Evolutionary conservation across 257 asterid species (phyloP), one percentile per base, ranked within the genome.

Genomic region (Nicotiana attenuata): DNA sequence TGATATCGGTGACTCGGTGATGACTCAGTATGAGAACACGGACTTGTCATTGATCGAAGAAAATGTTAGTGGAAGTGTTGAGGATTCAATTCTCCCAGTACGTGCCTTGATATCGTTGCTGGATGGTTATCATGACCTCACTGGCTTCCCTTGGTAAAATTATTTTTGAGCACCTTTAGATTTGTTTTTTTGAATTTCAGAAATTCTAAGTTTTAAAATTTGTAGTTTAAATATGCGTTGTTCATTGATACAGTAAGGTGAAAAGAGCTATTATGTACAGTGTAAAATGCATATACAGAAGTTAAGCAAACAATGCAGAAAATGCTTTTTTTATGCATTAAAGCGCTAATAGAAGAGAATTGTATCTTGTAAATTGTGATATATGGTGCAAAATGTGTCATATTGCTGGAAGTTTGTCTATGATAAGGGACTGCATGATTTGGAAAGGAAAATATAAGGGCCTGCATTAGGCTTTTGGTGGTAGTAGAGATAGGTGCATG

Each of bases 111-210:
- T 84, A 41, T 85, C 86, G 10, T 52, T 89, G 80, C 77, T 89
- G 17, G 92, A 87, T 24, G 80, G 85, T 22, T 89, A 68, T 81
- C 88, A 89, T 59, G 88, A 84, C 56, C 47, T 85, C 73, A 80
- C 87, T 19, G 90, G 87, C 24, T 79, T 87, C 57, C 90, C 92
- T 33, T 89, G 92, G 92, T 89, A 71, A 73, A 41, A 41, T 41
- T 35, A 14, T 9, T 66, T 17, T 5, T 53, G 7, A 15, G n/a
- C 59, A 53, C 11, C 41, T 7, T 38, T 67, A 29, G 7, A 4
- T 19, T 16, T 22, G 41, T 41, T 33, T 38, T 7, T n/a, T 33
- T 38, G 7, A 22, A 67, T 28, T 67, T 17, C 63, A 56, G 24
- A 56, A 56, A 17, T 6, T 56, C 24, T 56, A 19, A 19, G 24